Conservation (phyloP, 106 monocot genomes). For the Hemerocallis citrina region DNA sequence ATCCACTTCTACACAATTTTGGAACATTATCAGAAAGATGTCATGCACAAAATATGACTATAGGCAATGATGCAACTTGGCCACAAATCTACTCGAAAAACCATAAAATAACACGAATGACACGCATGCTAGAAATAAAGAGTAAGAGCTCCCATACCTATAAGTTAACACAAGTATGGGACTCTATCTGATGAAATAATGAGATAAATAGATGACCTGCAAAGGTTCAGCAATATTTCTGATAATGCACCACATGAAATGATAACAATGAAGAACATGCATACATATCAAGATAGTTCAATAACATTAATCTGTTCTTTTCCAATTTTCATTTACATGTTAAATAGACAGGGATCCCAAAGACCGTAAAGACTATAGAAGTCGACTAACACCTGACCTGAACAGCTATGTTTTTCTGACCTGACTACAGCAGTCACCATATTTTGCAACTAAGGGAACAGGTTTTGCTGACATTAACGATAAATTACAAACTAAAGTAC, state of each 20-base stretch:
- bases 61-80: no score
- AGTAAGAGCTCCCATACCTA: no score
- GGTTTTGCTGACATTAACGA: background rate
- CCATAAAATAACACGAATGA: no score
- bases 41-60: no score
- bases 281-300: background rate
- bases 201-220: background rate
- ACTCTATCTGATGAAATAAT: background rate
- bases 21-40: no score
- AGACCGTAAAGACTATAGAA: background rate
- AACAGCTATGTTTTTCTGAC: background rate
- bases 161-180: background rate
- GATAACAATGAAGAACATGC: background rate
- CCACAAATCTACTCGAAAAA: no score
- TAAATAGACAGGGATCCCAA: background rate
- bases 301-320: background rate
- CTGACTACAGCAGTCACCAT: background rate
- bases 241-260: background rate
- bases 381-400: background rate
- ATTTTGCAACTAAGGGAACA: background rate
- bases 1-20: no score
- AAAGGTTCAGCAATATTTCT: background rate
- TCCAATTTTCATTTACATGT: background rate
- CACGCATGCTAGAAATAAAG: no score
- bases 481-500: conserved; percentile 1